Evolutionary conservation across 352 stramenopile genomes (phyloP).

Genomic region (Phytophthora podocarpi): DNA sequence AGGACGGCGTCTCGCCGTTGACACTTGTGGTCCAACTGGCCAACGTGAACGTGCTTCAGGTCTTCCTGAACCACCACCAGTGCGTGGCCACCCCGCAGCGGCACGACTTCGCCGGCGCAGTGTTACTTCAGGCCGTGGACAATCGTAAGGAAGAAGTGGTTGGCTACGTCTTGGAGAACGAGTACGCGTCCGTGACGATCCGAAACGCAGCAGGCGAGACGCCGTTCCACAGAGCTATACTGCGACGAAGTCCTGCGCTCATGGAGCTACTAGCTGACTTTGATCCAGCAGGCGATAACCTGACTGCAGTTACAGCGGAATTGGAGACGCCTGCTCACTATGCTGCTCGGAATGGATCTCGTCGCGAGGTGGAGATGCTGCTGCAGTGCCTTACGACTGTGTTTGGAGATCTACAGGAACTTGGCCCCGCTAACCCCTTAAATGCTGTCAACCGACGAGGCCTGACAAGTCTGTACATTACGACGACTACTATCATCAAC

Average conservation of each 20-base stretch:
- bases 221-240: slow-evolving; percentile 23
- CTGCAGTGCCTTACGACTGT: slow-evolving; percentile 10
- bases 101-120: slow-evolving; percentile 14
- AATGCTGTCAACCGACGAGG: neutral
- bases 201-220: slow-evolving; percentile 18
- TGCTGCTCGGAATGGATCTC: slow-evolving; percentile 13
- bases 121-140: slow-evolving; percentile 24
- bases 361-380: slow-evolving; percentile 19
- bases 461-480: slow-evolving; percentile 11
- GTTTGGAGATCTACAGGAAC: slow-evolving; percentile 3
- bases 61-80: slow-evolving; percentile 39
- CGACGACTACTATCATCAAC: no score
- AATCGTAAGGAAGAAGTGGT: neutral
- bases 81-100: slow-evolving; percentile 20
- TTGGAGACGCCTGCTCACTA: slow-evolving; percentile 25
- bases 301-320: neutral
- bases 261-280: slow-evolving; percentile 24
- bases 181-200: slow-evolving; percentile 13
- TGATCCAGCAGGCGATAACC: slow-evolving; percentile 7
- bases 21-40: slow-evolving; percentile 1
- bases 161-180: slow-evolving; percentile 28
- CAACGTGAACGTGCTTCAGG: slow-evolving; percentile 26
- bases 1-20: slow-evolving; percentile 16
- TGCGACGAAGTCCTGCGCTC: neutral
- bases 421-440: slow-evolving; percentile 10